Conservation (phyloP, 2,329 filamentous ascomycete genomes). For the Trichoderma sp. region DNA sequence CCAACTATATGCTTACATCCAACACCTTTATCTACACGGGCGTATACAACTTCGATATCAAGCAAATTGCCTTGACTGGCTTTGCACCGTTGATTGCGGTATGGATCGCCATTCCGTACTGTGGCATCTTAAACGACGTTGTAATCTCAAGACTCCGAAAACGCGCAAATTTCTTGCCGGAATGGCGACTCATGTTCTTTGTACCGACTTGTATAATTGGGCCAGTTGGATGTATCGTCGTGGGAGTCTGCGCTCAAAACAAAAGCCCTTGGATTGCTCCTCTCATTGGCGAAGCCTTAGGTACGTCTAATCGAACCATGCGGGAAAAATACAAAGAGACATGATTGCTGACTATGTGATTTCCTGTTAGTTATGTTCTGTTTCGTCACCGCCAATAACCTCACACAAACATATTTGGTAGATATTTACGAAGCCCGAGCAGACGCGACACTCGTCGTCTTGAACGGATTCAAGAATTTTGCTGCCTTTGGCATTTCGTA, state of each 20-base stretch:
- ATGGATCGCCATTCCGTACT: conserved; percentile 10
- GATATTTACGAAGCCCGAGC: conserved; percentile 10
- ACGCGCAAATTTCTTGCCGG: not conserved
- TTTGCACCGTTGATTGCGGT: conserved; percentile 4
- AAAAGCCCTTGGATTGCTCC: conserved; percentile 8
- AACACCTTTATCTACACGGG: conserved; percentile 2
- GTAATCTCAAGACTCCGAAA: conserved; percentile 1
- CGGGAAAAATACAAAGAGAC: not conserved
- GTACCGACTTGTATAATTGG: conserved; percentile 5
- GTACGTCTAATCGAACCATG: not conserved
- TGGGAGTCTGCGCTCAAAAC: conserved; percentile 4
- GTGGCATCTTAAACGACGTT: not conserved
- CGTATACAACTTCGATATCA: conserved; percentile 2
- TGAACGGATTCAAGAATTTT: conserved; percentile 15
- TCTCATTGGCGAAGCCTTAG: conserved; percentile 3
- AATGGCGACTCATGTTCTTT: conserved; percentile 10
- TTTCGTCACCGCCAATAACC: conserved; percentile 2
- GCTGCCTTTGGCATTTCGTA: conserved; percentile 4
- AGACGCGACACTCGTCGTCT: conserved; percentile 1
- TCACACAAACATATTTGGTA: conserved; percentile 1
- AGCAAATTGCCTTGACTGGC: conserved; percentile 5
- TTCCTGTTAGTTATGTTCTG: not conserved
- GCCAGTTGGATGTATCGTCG: conserved; percentile 8
- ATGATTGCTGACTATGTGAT: not conserved
- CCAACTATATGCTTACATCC: conserved; percentile 11